A percentile compares a stretch with the other conserved stretches of the same genome.
Evolutionary conservation across 1,139 yeast genomes (phyloP).

Genomic region (Blastobotrys arbuscula): DNA sequence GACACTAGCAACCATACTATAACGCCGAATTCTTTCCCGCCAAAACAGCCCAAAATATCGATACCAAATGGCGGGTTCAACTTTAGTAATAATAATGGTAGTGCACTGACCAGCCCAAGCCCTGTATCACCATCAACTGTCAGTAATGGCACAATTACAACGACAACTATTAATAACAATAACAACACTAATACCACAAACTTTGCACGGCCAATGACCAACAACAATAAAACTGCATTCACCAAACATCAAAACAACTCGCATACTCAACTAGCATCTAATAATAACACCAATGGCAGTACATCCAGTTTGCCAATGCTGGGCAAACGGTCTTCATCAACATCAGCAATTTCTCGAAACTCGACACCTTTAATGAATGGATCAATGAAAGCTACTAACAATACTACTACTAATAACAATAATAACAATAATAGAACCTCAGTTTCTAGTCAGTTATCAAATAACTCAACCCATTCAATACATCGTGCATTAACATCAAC

Average conservation of each 20-base stretch:
- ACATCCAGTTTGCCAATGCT: constrained; percentile 4
- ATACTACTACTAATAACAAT: constrained; percentile 1
- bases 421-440: constrained; percentile 9
- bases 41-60: background rate
- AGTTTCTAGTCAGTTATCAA: constrained; percentile 15
- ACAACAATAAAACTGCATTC: constrained; percentile 6
- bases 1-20: background rate
- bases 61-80: background rate
- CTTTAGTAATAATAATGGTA: background rate
- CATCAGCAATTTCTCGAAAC: constrained; percentile 10
- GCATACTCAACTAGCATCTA: constrained; percentile 1
- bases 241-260: constrained; percentile 1
- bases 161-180: background rate
- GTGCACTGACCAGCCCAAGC: background rate
- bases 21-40: background rate
- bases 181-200: background rate
- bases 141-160: background rate
- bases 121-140: background rate
- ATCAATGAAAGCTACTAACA: background rate
- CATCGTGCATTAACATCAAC: constrained; percentile 10
- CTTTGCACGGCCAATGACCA: background rate
- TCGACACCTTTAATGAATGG: constrained; percentile 3
- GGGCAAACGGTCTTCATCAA: constrained; percentile 9
- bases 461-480: constrained; percentile 7
- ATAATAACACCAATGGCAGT: background rate